phyloP scores from a whole-genome alignment of 345 rosid species.

The Turritis glabra region DNA sequence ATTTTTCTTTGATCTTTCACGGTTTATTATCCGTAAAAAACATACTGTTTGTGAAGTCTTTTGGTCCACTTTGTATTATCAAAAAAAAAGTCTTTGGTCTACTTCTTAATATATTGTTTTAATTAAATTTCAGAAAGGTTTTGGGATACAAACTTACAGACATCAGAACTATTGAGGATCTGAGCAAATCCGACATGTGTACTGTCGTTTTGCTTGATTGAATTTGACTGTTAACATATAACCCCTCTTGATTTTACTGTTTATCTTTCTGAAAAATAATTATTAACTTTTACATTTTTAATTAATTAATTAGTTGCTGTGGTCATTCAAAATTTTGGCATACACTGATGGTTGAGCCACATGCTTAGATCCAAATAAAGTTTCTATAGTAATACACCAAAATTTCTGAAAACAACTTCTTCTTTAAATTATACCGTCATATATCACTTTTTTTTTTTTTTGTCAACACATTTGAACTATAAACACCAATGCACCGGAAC shows the following conservation, averaged over 20 bases:
- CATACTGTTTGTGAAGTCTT: slow-evolving; percentile 8
- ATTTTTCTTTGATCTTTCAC: neutral
- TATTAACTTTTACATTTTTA: neutral
- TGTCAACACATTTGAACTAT: too few species aligned
- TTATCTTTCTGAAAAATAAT: neutral
- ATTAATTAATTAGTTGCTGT: neutral
- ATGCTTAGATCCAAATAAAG: neutral
- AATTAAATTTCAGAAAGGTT: slow-evolving; percentile 4
- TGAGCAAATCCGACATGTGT: slow-evolving; percentile 33
- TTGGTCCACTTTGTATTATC: too few species aligned
- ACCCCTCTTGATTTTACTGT: slow-evolving; percentile 22
- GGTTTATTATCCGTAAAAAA: neutral
- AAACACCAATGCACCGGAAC: too few species aligned
- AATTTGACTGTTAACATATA: slow-evolving; percentile 43
- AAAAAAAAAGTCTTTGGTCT: slow-evolving; percentile 23
- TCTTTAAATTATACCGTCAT: neutral
- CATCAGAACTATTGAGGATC: slow-evolving; percentile 26
- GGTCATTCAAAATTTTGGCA: neutral
- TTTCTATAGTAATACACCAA: neutral
- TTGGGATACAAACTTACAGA: slow-evolving; percentile 2
- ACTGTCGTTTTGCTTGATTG: slow-evolving; percentile 38
- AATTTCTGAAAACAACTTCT: neutral
- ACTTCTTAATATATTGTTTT: slow-evolving; percentile 2
- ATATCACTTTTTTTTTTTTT: too few species aligned
- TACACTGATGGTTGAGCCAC: slow-evolving; percentile 4